Conservation (phyloP, 208 protist genomes). For the Leishmania guyanensis region DNA sequence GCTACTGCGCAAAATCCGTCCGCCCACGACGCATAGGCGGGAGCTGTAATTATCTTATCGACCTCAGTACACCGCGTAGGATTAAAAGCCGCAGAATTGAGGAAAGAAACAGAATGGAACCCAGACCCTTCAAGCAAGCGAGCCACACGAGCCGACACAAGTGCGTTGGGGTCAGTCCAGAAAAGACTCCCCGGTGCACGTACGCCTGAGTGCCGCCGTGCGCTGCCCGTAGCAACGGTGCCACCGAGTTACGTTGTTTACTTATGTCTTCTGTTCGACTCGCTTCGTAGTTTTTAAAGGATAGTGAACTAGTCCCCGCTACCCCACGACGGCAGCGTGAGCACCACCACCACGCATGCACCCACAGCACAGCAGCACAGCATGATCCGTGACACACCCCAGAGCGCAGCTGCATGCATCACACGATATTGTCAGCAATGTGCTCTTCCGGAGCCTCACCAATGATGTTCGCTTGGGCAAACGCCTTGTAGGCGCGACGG, state of each 20-base stretch:
- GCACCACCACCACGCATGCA: background rate
- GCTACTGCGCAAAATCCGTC: background rate
- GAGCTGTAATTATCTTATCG: background rate
- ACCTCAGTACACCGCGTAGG: background rate
- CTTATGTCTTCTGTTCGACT: background rate
- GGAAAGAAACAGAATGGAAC: background rate
- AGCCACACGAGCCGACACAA: background rate
- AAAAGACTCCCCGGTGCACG: background rate
- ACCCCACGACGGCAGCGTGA: background rate
- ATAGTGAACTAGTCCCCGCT: no score
- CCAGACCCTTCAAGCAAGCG: background rate
- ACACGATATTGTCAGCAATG: conserved; percentile 18
- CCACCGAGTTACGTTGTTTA: background rate
- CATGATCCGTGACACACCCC: background rate
- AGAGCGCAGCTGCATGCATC: background rate
- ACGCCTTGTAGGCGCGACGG: conserved; percentile 36
- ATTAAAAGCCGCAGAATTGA: background rate
- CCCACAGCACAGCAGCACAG: background rate
- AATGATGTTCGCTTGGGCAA: conserved; percentile 44
- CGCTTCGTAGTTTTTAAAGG: background rate
- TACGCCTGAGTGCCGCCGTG: background rate
- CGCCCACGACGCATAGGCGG: background rate
- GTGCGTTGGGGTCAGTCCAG: background rate
- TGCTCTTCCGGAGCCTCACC: conserved; percentile 52
- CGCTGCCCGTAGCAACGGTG: background rate